Percentiles rank a stretch among this genome's conserved stretches.
Evolutionary conservation across 2,329 filamentous ascomycete genomes (phyloP).

Genomic region (Alternaria panax): DNA sequence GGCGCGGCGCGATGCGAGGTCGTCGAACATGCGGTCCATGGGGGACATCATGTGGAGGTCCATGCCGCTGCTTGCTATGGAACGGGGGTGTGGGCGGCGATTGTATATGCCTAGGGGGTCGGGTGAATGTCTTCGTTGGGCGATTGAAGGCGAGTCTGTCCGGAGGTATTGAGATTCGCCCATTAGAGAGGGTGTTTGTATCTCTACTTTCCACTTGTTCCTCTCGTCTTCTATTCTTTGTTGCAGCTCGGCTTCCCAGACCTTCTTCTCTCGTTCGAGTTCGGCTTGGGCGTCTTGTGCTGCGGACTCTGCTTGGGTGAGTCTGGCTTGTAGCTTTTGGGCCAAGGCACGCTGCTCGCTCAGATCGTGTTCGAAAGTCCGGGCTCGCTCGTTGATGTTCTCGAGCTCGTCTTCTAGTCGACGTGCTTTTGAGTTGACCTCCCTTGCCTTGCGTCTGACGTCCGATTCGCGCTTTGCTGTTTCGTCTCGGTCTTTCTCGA

Average conservation of each 20-base stretch:
- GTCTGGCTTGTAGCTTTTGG: slow-evolving; percentile 68
- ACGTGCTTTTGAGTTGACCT: slow-evolving; percentile 74
- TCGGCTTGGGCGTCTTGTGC: slow-evolving; percentile 66
- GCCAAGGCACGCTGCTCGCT: slow-evolving; percentile 66
- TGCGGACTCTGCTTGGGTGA: slow-evolving; percentile 69
- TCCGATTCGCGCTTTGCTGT: slow-evolving; percentile 82
- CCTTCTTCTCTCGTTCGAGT: slow-evolving; percentile 65
- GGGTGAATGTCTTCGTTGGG: slow-evolving; percentile 52
- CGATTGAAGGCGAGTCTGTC: slow-evolving; percentile 48
- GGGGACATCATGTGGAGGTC: slow-evolving; percentile 45
- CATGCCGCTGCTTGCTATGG: slow-evolving; percentile 36
- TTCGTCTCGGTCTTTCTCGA: slow-evolving; percentile 94
- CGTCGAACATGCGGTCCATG: slow-evolving; percentile 47
- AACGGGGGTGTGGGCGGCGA: slow-evolving; percentile 36
- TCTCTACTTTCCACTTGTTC: slow-evolving; percentile 63
- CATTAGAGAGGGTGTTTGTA: slow-evolving; percentile 39
- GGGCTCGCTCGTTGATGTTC: slow-evolving; percentile 68
- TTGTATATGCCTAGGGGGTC: slow-evolving; percentile 45
- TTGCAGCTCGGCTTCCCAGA: slow-evolving; percentile 63
- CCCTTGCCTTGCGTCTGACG: slow-evolving; percentile 85
- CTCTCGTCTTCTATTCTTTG: slow-evolving; percentile 71
- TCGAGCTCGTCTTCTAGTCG: slow-evolving; percentile 85
- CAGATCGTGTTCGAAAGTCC: slow-evolving; percentile 70
- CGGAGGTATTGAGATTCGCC: slow-evolving; percentile 41
- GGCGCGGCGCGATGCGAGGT: slow-evolving; percentile 42